Evolutionary conservation across 2,329 filamentous ascomycete species (phyloP).

Genomic region (Aspergillus caelatus): DNA sequence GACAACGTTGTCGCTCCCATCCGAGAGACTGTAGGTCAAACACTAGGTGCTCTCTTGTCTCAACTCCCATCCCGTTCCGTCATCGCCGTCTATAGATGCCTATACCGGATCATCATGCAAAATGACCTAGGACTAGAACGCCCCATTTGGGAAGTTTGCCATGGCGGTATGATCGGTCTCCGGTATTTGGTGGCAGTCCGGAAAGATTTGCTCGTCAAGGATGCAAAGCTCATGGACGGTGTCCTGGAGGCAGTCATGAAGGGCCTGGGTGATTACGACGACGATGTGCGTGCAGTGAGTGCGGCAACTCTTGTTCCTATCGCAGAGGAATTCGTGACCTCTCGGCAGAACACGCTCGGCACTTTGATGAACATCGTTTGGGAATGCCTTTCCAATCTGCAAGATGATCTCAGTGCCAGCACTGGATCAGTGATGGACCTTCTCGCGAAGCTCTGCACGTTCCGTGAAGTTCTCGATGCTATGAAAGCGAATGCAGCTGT

Average conservation of each 20-base stretch:
- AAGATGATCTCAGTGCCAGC: constrained; percentile 94
- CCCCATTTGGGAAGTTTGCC: constrained; percentile 90
- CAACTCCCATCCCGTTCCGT: constrained; percentile 81
- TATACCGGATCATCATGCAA: constrained; percentile 91
- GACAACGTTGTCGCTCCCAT: constrained; percentile 97
- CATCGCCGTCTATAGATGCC: constrained; percentile 77
- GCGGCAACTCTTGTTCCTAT: constrained; percentile 97
- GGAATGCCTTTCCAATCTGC: constrained; percentile 95
- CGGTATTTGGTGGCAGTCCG: constrained; percentile 93
- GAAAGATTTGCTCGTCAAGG: constrained; percentile 84
- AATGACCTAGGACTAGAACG: constrained; percentile 73
- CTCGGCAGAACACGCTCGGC: constrained; percentile 77
- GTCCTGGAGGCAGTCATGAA: constrained; percentile 93
- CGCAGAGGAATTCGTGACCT: constrained; percentile 87
- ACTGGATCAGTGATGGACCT: constrained; percentile 99
- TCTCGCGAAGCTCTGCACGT: constrained; percentile 91
- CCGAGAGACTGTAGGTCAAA: constrained; percentile 91
- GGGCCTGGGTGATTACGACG: constrained; percentile 84
- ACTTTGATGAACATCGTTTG: constrained; percentile 91
- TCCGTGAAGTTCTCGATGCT: constrained; percentile 85
- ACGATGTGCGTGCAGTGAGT: constrained; percentile 95
- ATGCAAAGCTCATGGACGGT: constrained; percentile 85
- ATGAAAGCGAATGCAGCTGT: constrained; percentile 89
- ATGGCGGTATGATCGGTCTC: constrained; percentile 96
- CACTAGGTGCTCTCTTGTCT: constrained; percentile 83